Conservation (phyloP, 202 grass and related monocot species). For the Panicum hallii region DNA sequence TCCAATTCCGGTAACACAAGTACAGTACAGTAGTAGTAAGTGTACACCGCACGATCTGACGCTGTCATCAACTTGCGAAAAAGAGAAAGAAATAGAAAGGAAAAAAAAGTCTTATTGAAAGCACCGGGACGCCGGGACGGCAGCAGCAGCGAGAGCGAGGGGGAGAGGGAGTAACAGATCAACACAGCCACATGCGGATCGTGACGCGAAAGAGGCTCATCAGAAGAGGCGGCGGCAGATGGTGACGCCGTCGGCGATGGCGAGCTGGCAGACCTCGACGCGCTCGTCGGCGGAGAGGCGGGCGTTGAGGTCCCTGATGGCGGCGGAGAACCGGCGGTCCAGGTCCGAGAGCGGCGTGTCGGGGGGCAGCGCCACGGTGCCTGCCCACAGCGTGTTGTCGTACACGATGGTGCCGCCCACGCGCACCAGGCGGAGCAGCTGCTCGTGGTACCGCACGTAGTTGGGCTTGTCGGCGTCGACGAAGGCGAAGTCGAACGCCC, state of each 20-base stretch:
- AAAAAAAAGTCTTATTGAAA: neutral
- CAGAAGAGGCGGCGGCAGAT: conserved; percentile 70
- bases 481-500: conserved; percentile 70
- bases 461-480: conserved; percentile 74
- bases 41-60: neutral
- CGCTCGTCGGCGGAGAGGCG: conserved; percentile 53
- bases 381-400: conserved; percentile 77
- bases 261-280: conserved; percentile 69
- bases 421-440: conserved; percentile 52
- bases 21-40: neutral
- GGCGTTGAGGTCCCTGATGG: conserved; percentile 57
- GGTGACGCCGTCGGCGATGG: conserved; percentile 71
- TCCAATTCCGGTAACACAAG: neutral
- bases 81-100: neutral
- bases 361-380: conserved; percentile 50
- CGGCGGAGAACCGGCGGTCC: conserved; percentile 19
- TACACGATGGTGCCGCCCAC: conserved; percentile 65
- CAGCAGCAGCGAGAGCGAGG: neutral
- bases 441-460: conserved; percentile 72
- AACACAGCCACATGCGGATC: no score
- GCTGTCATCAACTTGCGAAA: neutral
- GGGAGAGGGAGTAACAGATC: no score
- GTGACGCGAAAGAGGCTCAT: neutral
- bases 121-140: neutral
- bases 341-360: conserved; percentile 47